A percentile compares a stretch with the other conserved stretches of the same genome.
phyloP scores from a whole-genome alignment of 2,329 filamentous ascomycete genomes.

The Aspergillus quadricinctus region DNA sequence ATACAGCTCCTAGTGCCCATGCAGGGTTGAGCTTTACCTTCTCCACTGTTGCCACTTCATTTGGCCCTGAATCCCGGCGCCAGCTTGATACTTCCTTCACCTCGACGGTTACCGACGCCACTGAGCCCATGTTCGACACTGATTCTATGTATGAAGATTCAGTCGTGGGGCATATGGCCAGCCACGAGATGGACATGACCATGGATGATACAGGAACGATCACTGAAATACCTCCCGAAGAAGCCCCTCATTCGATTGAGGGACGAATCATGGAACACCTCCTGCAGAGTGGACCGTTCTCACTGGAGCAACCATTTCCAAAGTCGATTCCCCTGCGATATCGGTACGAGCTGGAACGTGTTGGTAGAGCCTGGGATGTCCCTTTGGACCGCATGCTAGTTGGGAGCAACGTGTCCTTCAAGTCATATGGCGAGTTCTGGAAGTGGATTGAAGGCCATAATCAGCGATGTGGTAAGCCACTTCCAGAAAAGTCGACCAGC shows the following conservation, averaged over 20 bases:
- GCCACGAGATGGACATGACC: conserved; percentile 10
- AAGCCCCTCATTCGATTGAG: conserved; percentile 11
- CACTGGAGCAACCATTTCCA: conserved; percentile 21
- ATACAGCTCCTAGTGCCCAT: conserved; percentile 9
- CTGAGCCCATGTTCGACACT: conserved; percentile 20
- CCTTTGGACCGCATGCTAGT: conserved; percentile 25
- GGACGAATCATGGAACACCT: conserved; percentile 27
- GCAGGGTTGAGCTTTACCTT: conserved; percentile 20
- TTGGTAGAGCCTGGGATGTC: conserved; percentile 27
- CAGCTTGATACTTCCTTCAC: conserved; percentile 21
- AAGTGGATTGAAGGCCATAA: conserved; percentile 25
- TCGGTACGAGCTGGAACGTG: conserved; percentile 37
- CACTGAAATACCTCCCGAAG: background rate
- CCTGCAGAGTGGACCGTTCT: conserved; percentile 34
- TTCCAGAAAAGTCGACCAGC: conserved; percentile 29
- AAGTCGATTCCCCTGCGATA: conserved; percentile 28
- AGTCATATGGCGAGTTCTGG: conserved; percentile 32
- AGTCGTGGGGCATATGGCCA: conserved; percentile 18
- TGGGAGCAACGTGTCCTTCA: conserved; percentile 19
- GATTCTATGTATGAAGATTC: conserved; percentile 27
- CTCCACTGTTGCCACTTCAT: conserved; percentile 15
- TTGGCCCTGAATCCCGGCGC: conserved; percentile 7
- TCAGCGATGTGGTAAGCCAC: conserved; percentile 16
- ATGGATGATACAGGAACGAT: conserved; percentile 3
- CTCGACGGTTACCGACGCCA: conserved; percentile 22